These are phyloP conservation scores for Xanthoconium separans DNA, from an alignment of 1,284 basidiomycete species.

Conservation along the genomic window DNA sequence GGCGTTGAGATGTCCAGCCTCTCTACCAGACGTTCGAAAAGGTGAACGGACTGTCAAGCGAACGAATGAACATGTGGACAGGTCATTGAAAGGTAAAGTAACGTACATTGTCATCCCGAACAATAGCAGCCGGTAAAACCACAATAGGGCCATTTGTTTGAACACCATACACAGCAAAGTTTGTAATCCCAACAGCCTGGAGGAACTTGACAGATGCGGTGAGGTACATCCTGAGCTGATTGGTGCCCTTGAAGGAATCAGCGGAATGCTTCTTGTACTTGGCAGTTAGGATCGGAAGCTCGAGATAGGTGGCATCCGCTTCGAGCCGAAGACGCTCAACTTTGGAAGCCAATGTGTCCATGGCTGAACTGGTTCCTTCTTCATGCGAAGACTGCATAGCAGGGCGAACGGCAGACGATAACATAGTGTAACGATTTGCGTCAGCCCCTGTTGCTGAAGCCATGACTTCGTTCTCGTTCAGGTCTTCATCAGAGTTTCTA, in stretches of 20 bases:
- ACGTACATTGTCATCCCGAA: constrained; percentile 8
- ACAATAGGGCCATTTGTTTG: constrained; percentile 3
- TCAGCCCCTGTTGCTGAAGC: no score
- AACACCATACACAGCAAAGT: constrained; percentile 6
- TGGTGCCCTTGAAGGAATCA: background rate
- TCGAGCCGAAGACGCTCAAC: background rate
- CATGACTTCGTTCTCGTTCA: no score
- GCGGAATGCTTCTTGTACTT: constrained; percentile 7
- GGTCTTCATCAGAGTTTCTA: background rate
- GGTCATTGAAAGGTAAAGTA: background rate
- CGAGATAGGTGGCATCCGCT: background rate
- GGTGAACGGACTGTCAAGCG: constrained; percentile 1
- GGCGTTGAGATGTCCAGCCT: constrained; percentile 7
- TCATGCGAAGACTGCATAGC: no score
- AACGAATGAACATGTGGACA: background rate
- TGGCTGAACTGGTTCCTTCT: background rate
- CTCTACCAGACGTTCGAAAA: constrained; percentile 10
- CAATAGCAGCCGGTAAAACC: constrained; percentile 3
- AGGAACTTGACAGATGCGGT: constrained; percentile 12
- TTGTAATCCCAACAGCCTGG: constrained; percentile 3
- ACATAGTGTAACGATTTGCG: no score
- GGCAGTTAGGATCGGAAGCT: constrained; percentile 7
- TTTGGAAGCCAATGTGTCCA: background rate
- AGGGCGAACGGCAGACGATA: no score
- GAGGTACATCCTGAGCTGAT: constrained; percentile 15